Conservation (phyloP, 2,329 filamentous ascomycete species). For the Ophiostoma angusticollis region DNA sequence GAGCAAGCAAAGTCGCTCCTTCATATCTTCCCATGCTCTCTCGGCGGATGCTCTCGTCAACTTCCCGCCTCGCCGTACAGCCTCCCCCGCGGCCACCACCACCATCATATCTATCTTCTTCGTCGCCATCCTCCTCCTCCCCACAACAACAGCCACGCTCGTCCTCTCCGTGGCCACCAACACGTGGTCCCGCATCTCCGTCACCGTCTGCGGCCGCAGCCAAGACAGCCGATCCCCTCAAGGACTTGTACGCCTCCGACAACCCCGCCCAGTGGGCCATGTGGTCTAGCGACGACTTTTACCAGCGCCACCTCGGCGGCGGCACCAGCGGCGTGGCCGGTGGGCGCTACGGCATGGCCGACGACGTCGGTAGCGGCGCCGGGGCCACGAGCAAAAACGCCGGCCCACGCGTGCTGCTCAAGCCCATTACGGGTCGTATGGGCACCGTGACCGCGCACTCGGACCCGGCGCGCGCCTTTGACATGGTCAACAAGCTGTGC, state of each 20-base stretch:
- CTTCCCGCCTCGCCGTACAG: too few relatives aligned
- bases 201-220: not conserved
- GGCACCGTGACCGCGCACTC: constrained; percentile 28
- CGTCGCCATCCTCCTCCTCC: not conserved
- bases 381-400: not conserved
- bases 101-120: too few relatives aligned
- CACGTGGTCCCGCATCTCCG: not conserved
- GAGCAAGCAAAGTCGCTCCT: not conserved
- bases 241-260: constrained; percentile 10
- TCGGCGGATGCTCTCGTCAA: too few relatives aligned
- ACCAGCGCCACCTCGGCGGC: constrained; percentile 8
- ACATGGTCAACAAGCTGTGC: constrained; percentile 26
- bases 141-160: too few relatives aligned
- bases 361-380: too few relatives aligned
- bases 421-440: constrained; percentile 32
- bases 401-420: constrained; percentile 21
- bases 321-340: too few relatives aligned
- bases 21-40: too few relatives aligned
- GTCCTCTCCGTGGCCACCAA: not conserved
- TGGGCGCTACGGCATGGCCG: too few relatives aligned
- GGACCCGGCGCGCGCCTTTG: constrained; percentile 33
- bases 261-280: constrained; percentile 12
- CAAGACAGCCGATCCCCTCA: not conserved
- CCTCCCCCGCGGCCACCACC: too few relatives aligned
- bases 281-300: constrained; percentile 15